phyloP scores from a whole-genome alignment of 31 red algal species.

The Odonthalia washingtoniensis region DNA sequence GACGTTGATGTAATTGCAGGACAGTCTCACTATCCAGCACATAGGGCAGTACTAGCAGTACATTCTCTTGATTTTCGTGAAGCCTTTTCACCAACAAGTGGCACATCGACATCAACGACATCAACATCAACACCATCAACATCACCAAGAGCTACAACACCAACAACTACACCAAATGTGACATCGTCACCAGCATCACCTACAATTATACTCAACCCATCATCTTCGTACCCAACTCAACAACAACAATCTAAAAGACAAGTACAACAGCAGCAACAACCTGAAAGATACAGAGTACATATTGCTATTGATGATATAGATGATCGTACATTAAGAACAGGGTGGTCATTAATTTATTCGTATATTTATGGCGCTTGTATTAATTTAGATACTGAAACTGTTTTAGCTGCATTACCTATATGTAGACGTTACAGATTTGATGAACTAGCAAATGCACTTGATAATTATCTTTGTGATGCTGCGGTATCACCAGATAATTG shows the following conservation, averaged over 20 bases:
- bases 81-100: constrained; percentile 13
- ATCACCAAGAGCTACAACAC: background rate
- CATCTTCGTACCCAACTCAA: no score
- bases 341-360: constrained; percentile 55
- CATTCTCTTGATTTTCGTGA: constrained; percentile 58
- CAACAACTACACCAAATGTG: background rate
- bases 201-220: no score
- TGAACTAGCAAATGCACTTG: constrained; percentile 34
- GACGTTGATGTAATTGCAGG: constrained; percentile 61
- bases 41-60: constrained; percentile 65
- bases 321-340: constrained; percentile 14
- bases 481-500: constrained; percentile 43
- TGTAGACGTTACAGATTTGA: constrained; percentile 64
- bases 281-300: constrained; percentile 36
- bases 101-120: background rate
- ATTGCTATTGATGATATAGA: constrained; percentile 25
- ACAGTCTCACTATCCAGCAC: constrained; percentile 44
- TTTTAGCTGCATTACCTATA: constrained; percentile 54
- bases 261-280: background rate
- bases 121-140: background rate
- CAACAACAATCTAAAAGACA: background rate
- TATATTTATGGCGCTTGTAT: constrained; percentile 55
- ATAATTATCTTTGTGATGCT: constrained; percentile 47
- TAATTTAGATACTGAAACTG: constrained; percentile 42
- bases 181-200: no score